phyloP scores from a whole-genome alignment of 225 moss, liverwort and hornwort species.

The Physcomitrellopsis africana region DNA sequence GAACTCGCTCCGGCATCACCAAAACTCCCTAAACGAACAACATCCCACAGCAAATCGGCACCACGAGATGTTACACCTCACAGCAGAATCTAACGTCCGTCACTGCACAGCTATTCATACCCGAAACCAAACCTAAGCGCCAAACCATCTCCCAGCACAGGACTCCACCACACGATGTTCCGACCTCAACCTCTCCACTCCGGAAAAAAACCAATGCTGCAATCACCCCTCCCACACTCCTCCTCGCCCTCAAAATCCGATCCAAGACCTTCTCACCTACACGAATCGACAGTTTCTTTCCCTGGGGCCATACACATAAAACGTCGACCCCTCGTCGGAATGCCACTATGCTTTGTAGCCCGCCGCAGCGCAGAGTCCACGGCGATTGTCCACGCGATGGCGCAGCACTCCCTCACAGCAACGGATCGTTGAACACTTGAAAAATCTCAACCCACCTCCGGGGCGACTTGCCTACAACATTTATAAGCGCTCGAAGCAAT shows the following conservation, averaged over 20 bases:
- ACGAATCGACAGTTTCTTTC: slow-evolving; percentile 31
- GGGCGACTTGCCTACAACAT: no score
- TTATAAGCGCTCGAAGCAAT: no score
- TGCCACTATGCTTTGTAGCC: no score
- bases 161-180: not conserved
- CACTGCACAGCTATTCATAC: not conserved
- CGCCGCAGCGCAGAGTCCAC: no score
- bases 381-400: no score
- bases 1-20: not conserved
- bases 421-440: no score
- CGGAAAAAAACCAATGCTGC: slow-evolving; percentile 1
- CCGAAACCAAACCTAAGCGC: not conserved
- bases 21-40: not conserved
- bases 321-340: not conserved
- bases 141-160: not conserved
- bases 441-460: no score
- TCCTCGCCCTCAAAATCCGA: not conserved
- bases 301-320: slow-evolving; percentile 23
- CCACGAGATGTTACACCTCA: slow-evolving; percentile 4
- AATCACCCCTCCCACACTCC: not conserved
- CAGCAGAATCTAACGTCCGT: not conserved
- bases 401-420: no score
- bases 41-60: not conserved
- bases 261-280: slow-evolving; percentile 39
- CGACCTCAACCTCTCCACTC: slow-evolving; percentile 11